Evolutionary conservation across 352 stramenopile species (phyloP).

Genomic region (Globisporangium ultimum): DNA sequence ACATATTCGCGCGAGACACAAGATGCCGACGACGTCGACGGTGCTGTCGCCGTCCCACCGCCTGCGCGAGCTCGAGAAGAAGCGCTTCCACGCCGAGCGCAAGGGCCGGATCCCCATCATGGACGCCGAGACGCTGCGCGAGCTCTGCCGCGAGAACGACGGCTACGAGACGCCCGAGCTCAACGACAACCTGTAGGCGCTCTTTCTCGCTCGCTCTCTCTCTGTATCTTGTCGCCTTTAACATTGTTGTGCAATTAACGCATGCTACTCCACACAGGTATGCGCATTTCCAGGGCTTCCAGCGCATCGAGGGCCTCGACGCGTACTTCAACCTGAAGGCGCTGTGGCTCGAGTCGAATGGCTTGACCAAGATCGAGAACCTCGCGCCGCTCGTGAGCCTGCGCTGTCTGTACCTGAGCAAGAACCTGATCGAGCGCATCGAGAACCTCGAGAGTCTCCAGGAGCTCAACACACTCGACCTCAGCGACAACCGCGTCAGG

Average conservation of each 20-base stretch:
- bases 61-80: constrained; percentile 64
- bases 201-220: too few species aligned
- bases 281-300: constrained; percentile 93
- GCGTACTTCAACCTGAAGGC: constrained; percentile 92
- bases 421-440: constrained; percentile 90
- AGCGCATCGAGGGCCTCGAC: constrained; percentile 93
- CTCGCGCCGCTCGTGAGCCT: constrained; percentile 71
- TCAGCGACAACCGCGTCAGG: constrained; percentile 90
- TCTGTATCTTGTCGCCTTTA: not conserved
- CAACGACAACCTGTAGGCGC: constrained; percentile 84
- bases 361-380: constrained; percentile 84
- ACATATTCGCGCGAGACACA: not conserved
- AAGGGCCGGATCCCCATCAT: constrained; percentile 83
- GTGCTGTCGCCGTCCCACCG: constrained; percentile 48
- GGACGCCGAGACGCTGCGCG: constrained; percentile 78
- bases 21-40: constrained; percentile 33
- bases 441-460: constrained; percentile 52
- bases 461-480: constrained; percentile 90
- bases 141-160: constrained; percentile 88
- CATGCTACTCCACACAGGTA: constrained; percentile 53
- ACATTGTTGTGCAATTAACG: too few species aligned
- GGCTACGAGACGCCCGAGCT: constrained; percentile 86
- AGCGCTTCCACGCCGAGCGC: constrained; percentile 57
- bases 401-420: constrained; percentile 91
- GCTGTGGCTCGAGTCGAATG: constrained; percentile 96